phyloP scores from a whole-genome alignment of 495 filamentous ascomycete species.

The Monascus purpureus region DNA sequence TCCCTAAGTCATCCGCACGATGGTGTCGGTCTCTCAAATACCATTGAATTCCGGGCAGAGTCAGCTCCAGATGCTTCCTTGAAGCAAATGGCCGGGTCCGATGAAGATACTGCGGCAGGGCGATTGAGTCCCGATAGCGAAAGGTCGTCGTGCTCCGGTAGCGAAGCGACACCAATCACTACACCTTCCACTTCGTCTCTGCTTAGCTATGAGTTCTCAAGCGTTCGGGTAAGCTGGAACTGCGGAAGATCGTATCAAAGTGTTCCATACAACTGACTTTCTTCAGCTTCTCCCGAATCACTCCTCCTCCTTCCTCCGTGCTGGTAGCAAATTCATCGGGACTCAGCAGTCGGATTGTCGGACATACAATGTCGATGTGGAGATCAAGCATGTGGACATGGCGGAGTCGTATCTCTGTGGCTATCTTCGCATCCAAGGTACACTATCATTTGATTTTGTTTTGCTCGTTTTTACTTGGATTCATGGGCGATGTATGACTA shows the following conservation, averaged over 20 bases:
- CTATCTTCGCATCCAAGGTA: slow-evolving; percentile 92
- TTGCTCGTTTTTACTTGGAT: neutral
- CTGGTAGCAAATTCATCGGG: slow-evolving; percentile 78
- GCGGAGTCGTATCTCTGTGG: slow-evolving; percentile 89
- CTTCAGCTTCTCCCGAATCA: slow-evolving; percentile 33
- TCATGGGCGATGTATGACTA: too few species aligned
- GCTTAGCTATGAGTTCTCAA: slow-evolving; percentile 52
- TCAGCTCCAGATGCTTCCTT: slow-evolving; percentile 6
- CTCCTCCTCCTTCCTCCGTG: slow-evolving; percentile 71
- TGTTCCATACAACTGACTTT: neutral
- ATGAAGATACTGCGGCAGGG: slow-evolving; percentile 21
- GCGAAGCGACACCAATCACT: slow-evolving; percentile 15
- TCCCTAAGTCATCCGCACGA: slow-evolving; percentile 20
- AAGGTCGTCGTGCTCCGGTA: slow-evolving; percentile 11
- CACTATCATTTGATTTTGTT: slow-evolving; percentile 14
- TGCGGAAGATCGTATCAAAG: neutral
- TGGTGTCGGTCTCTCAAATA: slow-evolving; percentile 15
- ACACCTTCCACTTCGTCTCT: slow-evolving; percentile 28
- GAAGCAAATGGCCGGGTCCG: slow-evolving; percentile 16
- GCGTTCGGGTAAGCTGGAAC: slow-evolving; percentile 50
- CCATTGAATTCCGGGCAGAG: slow-evolving; percentile 17
- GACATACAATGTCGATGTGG: slow-evolving; percentile 88
- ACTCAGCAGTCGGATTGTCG: slow-evolving; percentile 86
- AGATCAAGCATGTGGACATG: slow-evolving; percentile 94
- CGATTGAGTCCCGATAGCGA: slow-evolving; percentile 23